Base-by-base conservation (phyloP, 2,329 filamentous ascomycete species). In the Alternaria viburni region DNA sequence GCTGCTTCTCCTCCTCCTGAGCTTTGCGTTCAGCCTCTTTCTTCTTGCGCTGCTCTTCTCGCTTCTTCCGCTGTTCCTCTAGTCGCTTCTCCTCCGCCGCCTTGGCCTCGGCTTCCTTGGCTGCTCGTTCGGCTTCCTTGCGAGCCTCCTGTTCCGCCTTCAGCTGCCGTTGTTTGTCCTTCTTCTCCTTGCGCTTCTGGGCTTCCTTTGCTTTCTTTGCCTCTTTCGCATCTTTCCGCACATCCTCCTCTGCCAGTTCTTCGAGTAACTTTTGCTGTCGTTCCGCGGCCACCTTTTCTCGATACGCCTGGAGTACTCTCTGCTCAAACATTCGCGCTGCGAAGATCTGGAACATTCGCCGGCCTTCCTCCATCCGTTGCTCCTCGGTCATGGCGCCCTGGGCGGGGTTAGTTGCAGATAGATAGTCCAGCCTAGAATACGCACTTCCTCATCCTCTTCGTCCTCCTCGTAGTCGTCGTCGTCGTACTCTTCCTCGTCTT, bases 301-400 rank as follows among this genome's bases (percentile, higher is more conserved):
- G 92, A 82, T 99, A 99, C n/a, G 96, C 96, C 45, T 92, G 95
- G 62, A 99, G 86, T 21, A 99, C 96, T 67, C 96, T 88, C 80
- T 99, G 96, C 83, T 99, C 96, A 80, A 99, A 99, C 96, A 99
- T 99, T 67, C 96, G 90, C 61, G 96, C 96, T 65, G 96, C 96
- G 81, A 99, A 99, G 79, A 99, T 98, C 80, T 99, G 96, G 79
- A 99, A 99, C 96, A 99, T 99, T 71, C 95, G 88, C 60, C 96
- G 89, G 65, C 96, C 96, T 84, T 99, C 96, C 80, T 98, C 94
- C 96, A 99, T 98, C 65, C 96, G 92, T 84, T 98, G 94, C 83
- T 97, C 93, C 84, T 98, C 95, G 55, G 93, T 97, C 93, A 98
- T 96, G 69, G 91, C 89, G 78, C 97, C 94, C 95, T 98, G 82